Percentiles rank a stretch among this genome's conserved stretches.
These are phyloP conservation scores for Pichia nakasei DNA, from an alignment of 805 yeast genomes.

Conservation along the genomic window DNA sequence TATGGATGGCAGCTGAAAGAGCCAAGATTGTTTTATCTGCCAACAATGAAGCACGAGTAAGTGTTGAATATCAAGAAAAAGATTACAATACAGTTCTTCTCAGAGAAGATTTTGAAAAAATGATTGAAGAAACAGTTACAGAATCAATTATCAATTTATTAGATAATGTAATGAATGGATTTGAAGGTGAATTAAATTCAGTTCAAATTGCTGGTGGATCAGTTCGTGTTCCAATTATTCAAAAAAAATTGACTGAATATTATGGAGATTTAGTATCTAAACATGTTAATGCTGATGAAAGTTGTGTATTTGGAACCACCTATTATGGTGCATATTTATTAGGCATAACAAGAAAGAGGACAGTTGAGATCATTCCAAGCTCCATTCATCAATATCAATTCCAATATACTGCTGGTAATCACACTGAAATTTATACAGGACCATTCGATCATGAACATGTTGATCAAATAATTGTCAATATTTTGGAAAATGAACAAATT, in stretches of 20 bases:
- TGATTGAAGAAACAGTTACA: slow-evolving; percentile 32
- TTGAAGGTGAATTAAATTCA: slow-evolving; percentile 30
- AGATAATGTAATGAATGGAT: slow-evolving; percentile 35
- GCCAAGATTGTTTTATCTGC: slow-evolving; percentile 85
- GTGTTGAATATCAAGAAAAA: slow-evolving; percentile 66
- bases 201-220: slow-evolving; percentile 87
- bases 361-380: background rate
- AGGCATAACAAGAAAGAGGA: slow-evolving; percentile 35
- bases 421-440: background rate
- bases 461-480: background rate
- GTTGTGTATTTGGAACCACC: slow-evolving; percentile 87
- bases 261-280: slow-evolving; percentile 55
- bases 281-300: slow-evolving; percentile 92
- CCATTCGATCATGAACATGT: background rate
- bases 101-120: slow-evolving; percentile 73
- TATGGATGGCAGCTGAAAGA: slow-evolving; percentile 80
- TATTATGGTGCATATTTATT: slow-evolving; percentile 69
- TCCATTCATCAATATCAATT: slow-evolving; percentile 31
- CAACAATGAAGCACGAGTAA: slow-evolving; percentile 67
- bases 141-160: slow-evolving; percentile 48
- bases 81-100: slow-evolving; percentile 65
- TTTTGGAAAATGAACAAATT: background rate
- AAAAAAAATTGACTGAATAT: slow-evolving; percentile 44
- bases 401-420: slow-evolving; percentile 4
- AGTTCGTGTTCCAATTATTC: slow-evolving; percentile 82